Base-by-base conservation (phyloP, 1,284 basidiomycete species). In the Lignosus rhinocerotis region DNA sequence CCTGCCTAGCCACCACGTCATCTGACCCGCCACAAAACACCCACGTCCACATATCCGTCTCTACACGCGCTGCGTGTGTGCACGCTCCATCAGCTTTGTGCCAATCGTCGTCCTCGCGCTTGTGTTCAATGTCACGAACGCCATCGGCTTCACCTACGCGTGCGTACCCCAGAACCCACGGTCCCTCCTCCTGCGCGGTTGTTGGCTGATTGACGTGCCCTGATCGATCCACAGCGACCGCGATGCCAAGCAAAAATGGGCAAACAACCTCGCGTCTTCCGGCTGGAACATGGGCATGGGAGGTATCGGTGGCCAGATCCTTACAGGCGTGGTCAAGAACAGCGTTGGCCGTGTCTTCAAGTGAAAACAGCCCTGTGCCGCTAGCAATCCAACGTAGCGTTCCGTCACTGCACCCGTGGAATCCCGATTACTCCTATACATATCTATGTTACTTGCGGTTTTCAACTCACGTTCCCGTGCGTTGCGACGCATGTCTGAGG, bases 141-240 rank as follows among this genome's bases (percentile, higher is more conserved):
- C 88, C 21, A 79, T 97, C 57, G 95, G 94, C 8, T 96, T 96
- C 77, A 96, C 93, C 61, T 96, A 92, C 70, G 94, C 90, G 88
- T 90, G 72, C 69, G 88, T 79, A 30, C 43, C 52, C 51, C 45
- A 57, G 49, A 53, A 52, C 56, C 36, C 32, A 45, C 50, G 53
- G n/a, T 39, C 31, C 39, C 33, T 41, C 30, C 11, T 41, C 51
- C 9, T n/a, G 46, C 25, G 16, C 53, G 12, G 41, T 33, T 44
- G 41, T 31, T 32, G 14, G 32, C 25, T 53, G 50, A 45, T 46
- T 57, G 48, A 55, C 44, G 19, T 43, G 48, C 47, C 32, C 32
- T 56, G 21, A 25, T 19, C 39, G 36, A 16, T 30, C 41, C 21
- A 14, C 69, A 94, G 93, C 32, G 93, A 96, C 71, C 84, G 93